Base-by-base conservation (phyloP, 768 basidiomycete species). In the Tricholoma bakamatsutake region DNA sequence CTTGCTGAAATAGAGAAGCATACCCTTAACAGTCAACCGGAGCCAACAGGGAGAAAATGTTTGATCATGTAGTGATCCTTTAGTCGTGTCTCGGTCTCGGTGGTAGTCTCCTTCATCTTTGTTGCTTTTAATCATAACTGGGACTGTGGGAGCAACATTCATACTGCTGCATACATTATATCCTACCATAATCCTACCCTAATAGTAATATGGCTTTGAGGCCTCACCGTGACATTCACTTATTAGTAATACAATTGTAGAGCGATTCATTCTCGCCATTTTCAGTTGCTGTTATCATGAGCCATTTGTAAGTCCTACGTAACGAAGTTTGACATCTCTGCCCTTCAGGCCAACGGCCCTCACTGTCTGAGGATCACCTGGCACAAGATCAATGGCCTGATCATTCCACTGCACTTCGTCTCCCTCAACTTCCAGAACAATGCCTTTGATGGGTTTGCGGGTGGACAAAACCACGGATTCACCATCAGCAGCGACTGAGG, bases 311-410 rank as follows among this genome's bases (percentile, higher is more conserved):
- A 46, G 43, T 46, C 91, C 90, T 49, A 93, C 73, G 69, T 80
- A 92, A 59, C 88, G 76, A 59, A 79, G 74, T 60, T 79, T 83
- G 52, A 92, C 77, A 40, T 72, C 65, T 62, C 91, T 80, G 12
- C 86, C 85, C 31, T 80, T 74, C 60, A 95, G 71, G 2, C 91
- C 92, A 33, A 73, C 65, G 5, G 83, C 89, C 42, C 66, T 69
- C 51, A 97, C 67, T 0, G 77, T 78, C 70, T 93, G 90, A 48
- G 81, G 80, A 69, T 98, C 94, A 40, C 81, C 86, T 8, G 95
- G 94, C 52, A 90, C 82, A 37, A 98, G 77, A 71, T 98, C 95
- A 62, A 97, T 83, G 3, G 85, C 92, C 66, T 98, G 93, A 73
- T 98, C 93, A 59, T 83, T 81, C 88, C 92, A 95, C 63, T 77